Base-by-base conservation (phyloP, 106 monocot species). In the Dendrobium nobile region DNA sequence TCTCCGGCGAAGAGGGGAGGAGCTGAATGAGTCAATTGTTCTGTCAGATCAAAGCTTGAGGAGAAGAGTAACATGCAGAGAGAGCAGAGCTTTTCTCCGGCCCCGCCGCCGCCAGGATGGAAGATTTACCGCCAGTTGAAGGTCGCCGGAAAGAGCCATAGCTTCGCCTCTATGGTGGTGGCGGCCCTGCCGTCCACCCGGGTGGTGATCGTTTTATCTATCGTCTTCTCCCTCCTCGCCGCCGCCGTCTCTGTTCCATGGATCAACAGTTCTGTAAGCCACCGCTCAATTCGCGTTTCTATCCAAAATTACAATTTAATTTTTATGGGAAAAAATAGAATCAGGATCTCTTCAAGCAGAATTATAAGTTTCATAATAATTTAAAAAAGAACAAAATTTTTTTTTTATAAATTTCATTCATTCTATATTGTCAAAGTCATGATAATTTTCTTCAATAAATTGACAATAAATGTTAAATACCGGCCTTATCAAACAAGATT, bases 181-280 rank as follows among this genome's bases (percentile, higher is more conserved):
- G 72, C 40, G 13, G 72, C 72, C 40, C 37, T 72, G 37, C 37
- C 72, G 13, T 3, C 40, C 13, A 40, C 33, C 40, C 33, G 72
- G 17, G 16, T 17, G 1, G 37, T 72, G 72, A 28, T 72, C 37
- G 15, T 72, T 33, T 3, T 72, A 13, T 72, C 16, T 15, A 11
- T 17, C 72, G 72, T 40, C 72, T 22, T 72, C 72, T 72, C 40
- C 37, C 28, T 72, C 40, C 27, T 33, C 33, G 72, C 37, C 72
- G 72, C 33, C 72, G 72, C 72, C 31, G 72, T 72, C 40, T 72
- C 72, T 0, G 72, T 72, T 17, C 72, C 72, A 27, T 72, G 28
- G 72, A 72, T 72, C 72, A 72, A 72, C 72, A 72, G 15, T 9
- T 72, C 28, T 40, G 72, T 72, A 72, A 72, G 72, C 72, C 9